phyloP scores from a whole-genome alignment of 345 rosid genomes.

The Pugionium cornutum region DNA sequence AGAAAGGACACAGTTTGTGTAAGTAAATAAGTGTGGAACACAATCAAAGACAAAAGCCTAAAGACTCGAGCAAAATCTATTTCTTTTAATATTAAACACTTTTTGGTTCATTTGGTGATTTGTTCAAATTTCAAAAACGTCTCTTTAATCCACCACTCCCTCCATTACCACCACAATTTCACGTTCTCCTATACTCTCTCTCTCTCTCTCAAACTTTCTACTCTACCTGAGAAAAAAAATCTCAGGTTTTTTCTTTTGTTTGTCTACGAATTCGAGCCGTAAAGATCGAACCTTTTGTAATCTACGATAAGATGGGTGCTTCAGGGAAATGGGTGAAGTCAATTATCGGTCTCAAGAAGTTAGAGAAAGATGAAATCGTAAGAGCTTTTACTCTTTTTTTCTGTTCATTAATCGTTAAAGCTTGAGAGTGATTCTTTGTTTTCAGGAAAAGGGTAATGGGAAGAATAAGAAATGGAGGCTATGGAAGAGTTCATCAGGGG shows the following conservation, averaged over 20 bases:
- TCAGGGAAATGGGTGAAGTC: slow-evolving; percentile 94
- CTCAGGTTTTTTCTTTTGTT: slow-evolving; percentile 18
- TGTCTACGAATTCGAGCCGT: slow-evolving; percentile 33
- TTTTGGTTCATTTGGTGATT: not conserved
- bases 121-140: slow-evolving; percentile 47
- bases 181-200: slow-evolving; percentile 37
- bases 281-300: slow-evolving; percentile 25
- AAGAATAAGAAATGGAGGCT: slow-evolving; percentile 84
- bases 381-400: slow-evolving; percentile 12
- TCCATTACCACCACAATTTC: slow-evolving; percentile 38
- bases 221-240: slow-evolving; percentile 25
- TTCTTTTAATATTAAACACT: no score
- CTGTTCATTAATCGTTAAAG: not conserved
- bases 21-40: slow-evolving; percentile 34
- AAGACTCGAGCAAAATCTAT: slow-evolving; percentile 30
- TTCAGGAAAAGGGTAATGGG: slow-evolving; percentile 48
- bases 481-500: slow-evolving; percentile 76
- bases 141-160: slow-evolving; percentile 45
- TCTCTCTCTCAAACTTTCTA: slow-evolving; percentile 11
- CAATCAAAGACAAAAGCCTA: slow-evolving; percentile 38
- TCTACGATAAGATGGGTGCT: slow-evolving; percentile 66
- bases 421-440: not conserved
- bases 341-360: slow-evolving; percentile 67
- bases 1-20: slow-evolving; percentile 30
- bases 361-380: slow-evolving; percentile 63